Evolutionary conservation across 768 basidiomycete genomes (phyloP).

Genomic region (Holtermanniella nyarrowii): DNA sequence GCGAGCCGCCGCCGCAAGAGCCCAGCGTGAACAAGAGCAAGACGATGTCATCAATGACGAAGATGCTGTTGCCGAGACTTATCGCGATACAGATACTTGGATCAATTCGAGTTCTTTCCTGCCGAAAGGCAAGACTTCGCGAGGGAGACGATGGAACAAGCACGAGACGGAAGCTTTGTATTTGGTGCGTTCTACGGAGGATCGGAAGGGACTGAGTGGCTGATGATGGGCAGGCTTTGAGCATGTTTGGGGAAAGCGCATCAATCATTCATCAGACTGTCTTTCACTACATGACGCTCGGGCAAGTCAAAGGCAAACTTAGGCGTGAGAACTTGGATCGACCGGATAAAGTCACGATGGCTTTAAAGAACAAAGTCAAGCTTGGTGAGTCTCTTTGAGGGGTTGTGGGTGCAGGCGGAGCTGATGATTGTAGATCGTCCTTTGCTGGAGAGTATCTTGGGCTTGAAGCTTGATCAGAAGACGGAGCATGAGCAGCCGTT

Average conservation of each 20-base stretch:
- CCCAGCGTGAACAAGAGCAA: background rate
- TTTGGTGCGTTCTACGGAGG: slow-evolving; percentile 10
- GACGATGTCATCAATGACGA: slow-evolving; percentile 1
- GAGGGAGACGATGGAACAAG: slow-evolving; percentile 16
- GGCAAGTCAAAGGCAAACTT: slow-evolving; percentile 24
- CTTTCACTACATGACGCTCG: slow-evolving; percentile 21
- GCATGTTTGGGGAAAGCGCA: slow-evolving; percentile 23
- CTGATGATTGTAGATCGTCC: background rate
- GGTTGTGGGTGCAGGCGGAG: no score
- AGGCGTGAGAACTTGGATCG: slow-evolving; percentile 16
- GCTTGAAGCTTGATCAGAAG: background rate
- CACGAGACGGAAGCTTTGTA: slow-evolving; percentile 33
- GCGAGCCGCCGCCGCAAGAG: no score
- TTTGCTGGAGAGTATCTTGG: background rate
- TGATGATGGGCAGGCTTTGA: slow-evolving; percentile 13
- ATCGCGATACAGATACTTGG: slow-evolving; percentile 18
- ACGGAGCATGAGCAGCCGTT: background rate
- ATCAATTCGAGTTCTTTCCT: slow-evolving; percentile 22
- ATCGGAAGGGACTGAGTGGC: background rate
- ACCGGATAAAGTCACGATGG: slow-evolving; percentile 21
- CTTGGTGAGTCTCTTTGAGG: slow-evolving; percentile 18
- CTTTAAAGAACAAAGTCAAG: slow-evolving; percentile 15
- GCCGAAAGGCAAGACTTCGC: slow-evolving; percentile 5
- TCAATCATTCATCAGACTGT: slow-evolving; percentile 21
- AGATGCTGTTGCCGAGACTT: slow-evolving; percentile 17